phyloP scores from a whole-genome alignment of 73 alveolate genomes.

The Blepharisma japonicum region DNA sequence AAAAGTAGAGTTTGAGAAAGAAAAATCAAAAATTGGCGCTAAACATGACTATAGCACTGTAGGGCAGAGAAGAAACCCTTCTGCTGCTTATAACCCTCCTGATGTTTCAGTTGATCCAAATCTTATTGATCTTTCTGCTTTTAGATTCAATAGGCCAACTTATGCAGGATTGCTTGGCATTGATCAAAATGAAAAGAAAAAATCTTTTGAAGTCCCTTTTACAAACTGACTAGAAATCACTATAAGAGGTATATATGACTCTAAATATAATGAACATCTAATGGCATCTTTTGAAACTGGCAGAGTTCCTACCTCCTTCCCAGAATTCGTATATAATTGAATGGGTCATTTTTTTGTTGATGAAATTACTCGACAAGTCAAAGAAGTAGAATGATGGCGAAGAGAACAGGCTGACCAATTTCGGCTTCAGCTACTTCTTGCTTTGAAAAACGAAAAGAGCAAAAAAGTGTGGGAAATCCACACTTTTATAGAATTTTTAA shows the following conservation, averaged over 20 bases:
- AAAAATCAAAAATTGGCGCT: too few relatives aligned
- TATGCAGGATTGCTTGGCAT: not conserved
- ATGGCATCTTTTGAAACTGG: constrained; percentile 38
- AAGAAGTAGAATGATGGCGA: constrained; percentile 57
- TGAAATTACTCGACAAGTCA: constrained; percentile 46
- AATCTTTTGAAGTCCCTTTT: constrained; percentile 16
- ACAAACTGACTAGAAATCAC: constrained; percentile 62
- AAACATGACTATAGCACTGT: too few relatives aligned
- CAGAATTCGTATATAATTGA: constrained; percentile 80
- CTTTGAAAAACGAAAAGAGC: constrained; percentile 42
- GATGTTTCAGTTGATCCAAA: not conserved
- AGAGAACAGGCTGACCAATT: constrained; percentile 54
- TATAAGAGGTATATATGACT: constrained; percentile 72
- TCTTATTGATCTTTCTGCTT: not conserved
- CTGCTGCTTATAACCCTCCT: not conserved
- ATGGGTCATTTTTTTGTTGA: constrained; percentile 64
- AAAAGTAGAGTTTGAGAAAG: too few relatives aligned
- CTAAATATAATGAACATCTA: constrained; percentile 70
- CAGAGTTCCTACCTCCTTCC: constrained; percentile 42
- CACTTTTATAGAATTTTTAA: constrained; percentile 69
- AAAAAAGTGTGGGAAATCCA: constrained; percentile 69
- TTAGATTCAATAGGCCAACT: not conserved
- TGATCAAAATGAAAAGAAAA: not conserved
- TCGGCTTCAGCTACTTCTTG: constrained; percentile 58
- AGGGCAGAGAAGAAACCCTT: too few relatives aligned